Evolutionary conservation across 2,329 filamentous ascomycete species (phyloP).

Genomic region (Cadophora luteo-olivacea): DNA sequence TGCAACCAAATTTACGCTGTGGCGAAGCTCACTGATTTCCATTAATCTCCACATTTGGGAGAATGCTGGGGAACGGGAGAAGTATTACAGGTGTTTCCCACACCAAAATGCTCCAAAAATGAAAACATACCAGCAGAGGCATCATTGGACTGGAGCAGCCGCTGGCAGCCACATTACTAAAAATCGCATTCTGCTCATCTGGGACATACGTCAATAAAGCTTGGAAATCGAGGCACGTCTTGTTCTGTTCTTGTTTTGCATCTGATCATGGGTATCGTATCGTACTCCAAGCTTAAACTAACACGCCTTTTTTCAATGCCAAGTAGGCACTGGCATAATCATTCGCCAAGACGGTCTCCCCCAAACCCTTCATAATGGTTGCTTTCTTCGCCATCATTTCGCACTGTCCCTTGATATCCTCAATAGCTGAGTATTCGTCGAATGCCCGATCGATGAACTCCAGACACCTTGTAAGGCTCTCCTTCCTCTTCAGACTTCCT

Average conservation of each 20-base stretch:
- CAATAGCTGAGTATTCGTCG: constrained; percentile 60
- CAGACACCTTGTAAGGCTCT: constrained; percentile 52
- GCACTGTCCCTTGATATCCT: constrained; percentile 65
- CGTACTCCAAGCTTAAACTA: constrained; percentile 24
- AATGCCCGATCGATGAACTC: constrained; percentile 42
- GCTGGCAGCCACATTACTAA: neutral
- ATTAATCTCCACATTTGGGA: neutral
- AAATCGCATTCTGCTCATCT: neutral
- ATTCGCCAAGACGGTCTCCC: constrained; percentile 60
- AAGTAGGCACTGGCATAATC: constrained; percentile 61
- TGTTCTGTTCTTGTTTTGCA: constrained; percentile 22
- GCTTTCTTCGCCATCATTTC: constrained; percentile 72
- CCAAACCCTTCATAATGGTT: constrained; percentile 64
- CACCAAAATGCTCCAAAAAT: no score
- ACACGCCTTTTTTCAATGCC: constrained; percentile 52
- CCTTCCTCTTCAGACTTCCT: constrained; percentile 49
- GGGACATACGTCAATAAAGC: neutral
- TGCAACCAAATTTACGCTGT: neutral
- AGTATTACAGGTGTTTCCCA: no score
- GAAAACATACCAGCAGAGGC: neutral
- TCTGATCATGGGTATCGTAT: constrained; percentile 35
- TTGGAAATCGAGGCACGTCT: neutral
- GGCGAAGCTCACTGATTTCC: neutral
- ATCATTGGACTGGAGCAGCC: neutral
- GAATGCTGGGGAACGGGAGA: no score